Evolutionary conservation across 2,329 filamentous ascomycete species (phyloP), one percentile per base, ranked within the genome.

Genomic region (Cytospora mali): DNA sequence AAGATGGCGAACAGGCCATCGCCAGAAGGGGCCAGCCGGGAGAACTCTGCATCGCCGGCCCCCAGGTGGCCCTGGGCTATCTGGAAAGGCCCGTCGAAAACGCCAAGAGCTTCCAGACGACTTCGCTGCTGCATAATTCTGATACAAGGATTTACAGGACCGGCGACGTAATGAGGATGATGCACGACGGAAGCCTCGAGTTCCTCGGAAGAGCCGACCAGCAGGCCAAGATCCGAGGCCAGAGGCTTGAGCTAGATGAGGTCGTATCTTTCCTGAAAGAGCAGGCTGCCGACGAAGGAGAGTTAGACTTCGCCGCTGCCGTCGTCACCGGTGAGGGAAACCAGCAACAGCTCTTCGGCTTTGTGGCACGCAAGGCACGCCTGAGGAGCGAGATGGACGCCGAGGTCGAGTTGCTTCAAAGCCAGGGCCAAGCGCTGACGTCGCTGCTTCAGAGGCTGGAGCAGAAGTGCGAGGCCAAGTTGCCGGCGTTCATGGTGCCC

Each of bases 401-500:
- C 6, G 66, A 66, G n/a, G 42, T 51, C 29, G 62, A 66, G 50
- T 23, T 66, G 16, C 54, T 64, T 21, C 51, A 42, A 27, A 53
- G 58, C n/a, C 54, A 39, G 4, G 49, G 53, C 14, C 50, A 60
- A 10, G 49, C 49, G 7, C 28, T 54, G 49, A 48, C 48, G 11
- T 53, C 49, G 23, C 48, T 66, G 10, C 31, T 65, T 10, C 13
- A 55, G 29, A 53, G 25, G 6, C 51, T 68, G 13, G 62, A 48
- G 56, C 29, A 55, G 14, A 55, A 51, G 25, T 69, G 66, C 50
- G 49, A 65, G 49, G 50, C 33, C 33, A 56, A 51, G 21, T 54
- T 69, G 25, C 67, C 68, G 1, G 65, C 63, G 14, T 69, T 68
- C 51, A 69, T 69, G 68, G 66, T 69, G 1, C 68, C 68, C 50